Conservation (phyloP, 345 rosid species). For the Litchi chinensis region DNA sequence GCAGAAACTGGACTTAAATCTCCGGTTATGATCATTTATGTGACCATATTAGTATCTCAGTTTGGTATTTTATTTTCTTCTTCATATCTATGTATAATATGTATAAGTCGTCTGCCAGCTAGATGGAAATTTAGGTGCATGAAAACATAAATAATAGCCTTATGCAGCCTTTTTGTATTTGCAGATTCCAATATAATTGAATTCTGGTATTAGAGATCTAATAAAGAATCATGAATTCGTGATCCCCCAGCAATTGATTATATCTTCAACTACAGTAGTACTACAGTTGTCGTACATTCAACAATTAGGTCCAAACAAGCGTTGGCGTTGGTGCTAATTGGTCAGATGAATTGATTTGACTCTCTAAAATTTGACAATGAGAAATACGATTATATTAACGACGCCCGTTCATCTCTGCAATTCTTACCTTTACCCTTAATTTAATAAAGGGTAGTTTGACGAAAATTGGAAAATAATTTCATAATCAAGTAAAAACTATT, state of each 20-base stretch:
- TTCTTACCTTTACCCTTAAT: too few relatives aligned
- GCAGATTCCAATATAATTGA: not conserved
- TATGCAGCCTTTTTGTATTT: not conserved
- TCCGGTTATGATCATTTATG: slow-evolving; percentile 31
- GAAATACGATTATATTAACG: too few relatives aligned
- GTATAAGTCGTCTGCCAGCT: not conserved
- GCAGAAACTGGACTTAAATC: slow-evolving; percentile 42
- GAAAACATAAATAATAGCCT: not conserved
- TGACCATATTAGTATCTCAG: not conserved
- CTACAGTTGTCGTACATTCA: too few relatives aligned
- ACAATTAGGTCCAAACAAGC: too few relatives aligned
- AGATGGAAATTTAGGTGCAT: slow-evolving; percentile 8
- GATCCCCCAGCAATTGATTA: not conserved
- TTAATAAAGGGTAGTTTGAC: too few relatives aligned
- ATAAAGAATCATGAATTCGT: not conserved
- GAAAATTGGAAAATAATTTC: too few relatives aligned
- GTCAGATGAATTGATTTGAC: too few relatives aligned
- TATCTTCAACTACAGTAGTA: too few relatives aligned
- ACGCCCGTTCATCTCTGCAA: too few relatives aligned
- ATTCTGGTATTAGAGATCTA: not conserved
- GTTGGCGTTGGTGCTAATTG: too few relatives aligned
- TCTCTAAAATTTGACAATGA: too few relatives aligned
- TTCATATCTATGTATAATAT: slow-evolving; percentile 3
- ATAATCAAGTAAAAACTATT: too few relatives aligned
- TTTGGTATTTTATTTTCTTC: not conserved